Evolutionary conservation across 345 rosid genomes (phyloP), one percentile per base, ranked within the genome.

Genomic region (Nephelium lappaceum): DNA sequence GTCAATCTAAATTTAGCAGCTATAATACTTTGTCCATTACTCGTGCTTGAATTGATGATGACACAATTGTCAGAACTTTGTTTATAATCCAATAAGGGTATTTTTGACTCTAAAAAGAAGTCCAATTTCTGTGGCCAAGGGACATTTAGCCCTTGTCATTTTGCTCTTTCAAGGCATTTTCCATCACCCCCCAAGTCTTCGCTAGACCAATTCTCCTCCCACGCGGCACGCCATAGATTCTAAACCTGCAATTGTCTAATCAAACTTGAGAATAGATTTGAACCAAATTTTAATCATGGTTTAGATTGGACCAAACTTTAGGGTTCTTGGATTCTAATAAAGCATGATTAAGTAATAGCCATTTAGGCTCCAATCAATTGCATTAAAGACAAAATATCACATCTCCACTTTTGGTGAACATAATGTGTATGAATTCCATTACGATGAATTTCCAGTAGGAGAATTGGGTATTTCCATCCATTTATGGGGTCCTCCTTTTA

Each of bases 21-120:
- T 42, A 24, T n/a, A 19, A 57, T 25, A 41, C 51, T 1, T 27
- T 65, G 69, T 66, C 77, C 71, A 79, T 36, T 74, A 78, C 90
- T 87, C 93, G 78, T 90, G 93, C 87, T 77, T 70, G 70, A 38
- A 31, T 81, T 57, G 83, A 87, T 55, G 78, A 68, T 83, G 89
- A 82, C 73, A 83, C 63, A 74, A 77, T 83, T 81, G 86, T 82
- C 84, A 80, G 80, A 82, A 69, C 77, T 80, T 69, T 81, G 24
- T 57, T 58, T 83, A 64, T 67, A 66, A 85, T 79, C 77, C 42
- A 71, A 69, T 7, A 5, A 79, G 42, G 36, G 58, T 55, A 27
- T 65, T 41, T 39, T 77, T 69, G 80, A 68, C 78, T 60, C 43
- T 16, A 24, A 63, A 74, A 3, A 57, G 62, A 9, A 57, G 23